A percentile compares a stretch with the other conserved stretches of the same genome.
Conservation (phyloP, 2,329 filamentous ascomycete genomes). For the Talaromyces verruculosus region DNA sequence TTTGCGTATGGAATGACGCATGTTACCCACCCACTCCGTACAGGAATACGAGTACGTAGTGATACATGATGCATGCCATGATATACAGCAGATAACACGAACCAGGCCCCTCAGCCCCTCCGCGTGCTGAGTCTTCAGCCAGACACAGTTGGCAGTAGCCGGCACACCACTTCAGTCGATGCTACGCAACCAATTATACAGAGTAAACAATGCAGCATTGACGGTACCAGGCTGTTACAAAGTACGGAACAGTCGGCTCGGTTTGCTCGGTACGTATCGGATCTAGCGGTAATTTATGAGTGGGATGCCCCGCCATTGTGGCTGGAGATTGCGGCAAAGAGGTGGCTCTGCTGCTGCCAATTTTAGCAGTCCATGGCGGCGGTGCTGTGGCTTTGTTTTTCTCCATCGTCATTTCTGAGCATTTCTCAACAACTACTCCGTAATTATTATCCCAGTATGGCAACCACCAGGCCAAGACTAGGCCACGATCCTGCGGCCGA, state of each 20-base stretch:
- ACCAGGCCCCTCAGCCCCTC: conserved; percentile 6
- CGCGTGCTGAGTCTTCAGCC: not conserved
- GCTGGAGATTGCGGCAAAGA: not conserved
- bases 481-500: not conserved
- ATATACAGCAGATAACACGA: not conserved
- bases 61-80: not conserved
- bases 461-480: not conserved
- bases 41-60: not conserved
- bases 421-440: no score
- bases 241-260: not conserved
- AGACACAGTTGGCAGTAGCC: not conserved
- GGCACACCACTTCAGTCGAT: not conserved
- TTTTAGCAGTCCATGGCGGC: not conserved
- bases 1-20: conserved; percentile 4
- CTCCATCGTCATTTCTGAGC: not conserved
- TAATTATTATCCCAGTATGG: not conserved
- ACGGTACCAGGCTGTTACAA: not conserved
- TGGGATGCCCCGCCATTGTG: not conserved
- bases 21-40: not conserved
- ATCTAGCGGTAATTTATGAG: not conserved
- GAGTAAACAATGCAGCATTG: not conserved
- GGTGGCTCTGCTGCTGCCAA: not conserved
- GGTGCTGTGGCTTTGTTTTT: not conserved
- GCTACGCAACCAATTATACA: not conserved
- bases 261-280: not conserved